Evolutionary conservation across 257 asterid species (phyloP).

Genomic region (Euphrasia confusa): DNA sequence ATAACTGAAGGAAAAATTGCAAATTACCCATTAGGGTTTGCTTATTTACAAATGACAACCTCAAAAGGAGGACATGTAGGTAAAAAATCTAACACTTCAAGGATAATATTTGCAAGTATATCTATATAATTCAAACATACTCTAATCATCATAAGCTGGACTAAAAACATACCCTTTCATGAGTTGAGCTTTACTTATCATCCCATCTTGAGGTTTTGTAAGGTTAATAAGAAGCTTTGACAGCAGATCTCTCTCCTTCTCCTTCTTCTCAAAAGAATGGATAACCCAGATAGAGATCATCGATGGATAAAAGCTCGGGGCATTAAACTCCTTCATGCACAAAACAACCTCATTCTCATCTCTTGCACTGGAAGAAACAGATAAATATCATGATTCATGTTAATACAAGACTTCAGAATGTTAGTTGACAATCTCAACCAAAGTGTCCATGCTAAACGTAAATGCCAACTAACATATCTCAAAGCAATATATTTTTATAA

Average conservation of each 20-base stretch:
- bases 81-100: neutral
- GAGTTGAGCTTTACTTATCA: constrained; percentile 58
- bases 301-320: constrained; percentile 51
- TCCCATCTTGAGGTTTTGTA: constrained; percentile 43
- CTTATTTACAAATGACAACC: neutral
- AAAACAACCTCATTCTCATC: constrained; percentile 67
- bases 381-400: constrained; percentile 10
- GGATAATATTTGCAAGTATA: neutral
- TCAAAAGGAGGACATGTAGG: neutral
- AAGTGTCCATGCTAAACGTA: constrained; percentile 18
- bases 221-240: constrained; percentile 69
- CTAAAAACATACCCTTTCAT: constrained; percentile 56
- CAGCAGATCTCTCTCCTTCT: constrained; percentile 71
- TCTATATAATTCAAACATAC: neutral
- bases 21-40: neutral
- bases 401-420: neutral
- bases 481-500: neutral
- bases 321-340: constrained; percentile 63
- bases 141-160: neutral
- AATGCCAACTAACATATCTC: neutral
- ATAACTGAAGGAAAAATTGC: neutral
- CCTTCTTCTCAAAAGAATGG: constrained; percentile 92
- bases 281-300: constrained; percentile 66
- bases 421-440: neutral
- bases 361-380: constrained; percentile 45